Conservation (phyloP, 805 yeast genomes). For the Saccharomycopsis vini region DNA sequence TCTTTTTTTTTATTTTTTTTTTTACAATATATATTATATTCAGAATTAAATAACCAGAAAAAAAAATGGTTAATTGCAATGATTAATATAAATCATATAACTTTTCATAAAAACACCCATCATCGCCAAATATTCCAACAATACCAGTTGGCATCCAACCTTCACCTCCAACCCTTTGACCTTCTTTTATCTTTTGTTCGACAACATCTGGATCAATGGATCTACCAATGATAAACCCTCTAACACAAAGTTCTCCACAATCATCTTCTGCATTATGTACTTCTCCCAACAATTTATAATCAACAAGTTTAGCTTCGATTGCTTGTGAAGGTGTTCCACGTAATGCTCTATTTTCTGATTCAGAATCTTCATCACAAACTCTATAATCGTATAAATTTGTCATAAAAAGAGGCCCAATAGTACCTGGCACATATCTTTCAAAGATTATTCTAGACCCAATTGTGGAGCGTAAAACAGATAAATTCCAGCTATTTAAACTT, state of each 20-base stretch:
- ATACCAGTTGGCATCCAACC: constrained; percentile 21
- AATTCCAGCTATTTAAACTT: constrained; percentile 4
- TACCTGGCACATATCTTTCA: constrained; percentile 15
- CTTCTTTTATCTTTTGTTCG: constrained; percentile 8
- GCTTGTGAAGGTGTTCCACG: constrained; percentile 17
- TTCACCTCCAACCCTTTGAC: constrained; percentile 15
- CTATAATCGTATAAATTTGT: constrained; percentile 18
- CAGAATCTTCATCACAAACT: constrained; percentile 2
- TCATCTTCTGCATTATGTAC: constrained; percentile 12
- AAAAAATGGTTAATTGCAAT: neutral
- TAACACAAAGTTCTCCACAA: constrained; percentile 17
- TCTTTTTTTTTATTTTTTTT: too few species aligned
- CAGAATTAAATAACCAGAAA: neutral
- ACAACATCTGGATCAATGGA: constrained; percentile 11
- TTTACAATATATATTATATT: neutral
- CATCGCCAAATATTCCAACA: constrained; percentile 15
- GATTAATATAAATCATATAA: constrained; percentile 5
- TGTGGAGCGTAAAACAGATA: constrained; percentile 5
- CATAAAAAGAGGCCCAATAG: constrained; percentile 12
- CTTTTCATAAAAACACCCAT: constrained; percentile 20
- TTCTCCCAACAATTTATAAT: constrained; percentile 14
- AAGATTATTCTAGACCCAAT: constrained; percentile 13
- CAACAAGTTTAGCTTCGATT: constrained; percentile 17
- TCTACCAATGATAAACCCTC: constrained; percentile 18
- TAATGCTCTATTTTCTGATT: neutral